Conservation (phyloP, 352 stramenopile species). For the Globisporangium polare region DNA sequence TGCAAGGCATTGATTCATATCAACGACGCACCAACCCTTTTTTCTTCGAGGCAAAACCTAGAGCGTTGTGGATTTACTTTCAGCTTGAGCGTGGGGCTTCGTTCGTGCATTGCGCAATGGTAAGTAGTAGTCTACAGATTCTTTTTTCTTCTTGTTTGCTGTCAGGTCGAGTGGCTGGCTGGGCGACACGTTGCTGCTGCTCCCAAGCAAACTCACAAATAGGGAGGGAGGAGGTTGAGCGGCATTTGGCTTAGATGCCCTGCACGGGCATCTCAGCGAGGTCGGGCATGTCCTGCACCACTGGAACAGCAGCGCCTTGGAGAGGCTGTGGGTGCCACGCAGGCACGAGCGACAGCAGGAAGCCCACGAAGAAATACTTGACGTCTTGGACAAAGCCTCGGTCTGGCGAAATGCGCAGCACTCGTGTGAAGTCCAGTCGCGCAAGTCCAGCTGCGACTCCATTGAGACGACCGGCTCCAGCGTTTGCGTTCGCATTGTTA, state of each 20-base stretch:
- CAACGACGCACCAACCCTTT: neutral
- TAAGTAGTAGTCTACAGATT: slow-evolving; percentile 8
- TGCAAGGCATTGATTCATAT: too few species aligned
- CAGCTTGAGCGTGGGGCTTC: neutral
- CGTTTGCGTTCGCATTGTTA: slow-evolving; percentile 22
- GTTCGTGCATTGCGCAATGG: neutral
- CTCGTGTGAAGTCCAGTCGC: slow-evolving; percentile 34
- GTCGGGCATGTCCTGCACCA: slow-evolving; percentile 40
- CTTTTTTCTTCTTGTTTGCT: slow-evolving; percentile 1
- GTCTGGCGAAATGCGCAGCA: slow-evolving; percentile 72
- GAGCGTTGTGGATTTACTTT: neutral
- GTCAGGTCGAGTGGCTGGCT: neutral
- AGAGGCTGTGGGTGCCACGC: slow-evolving; percentile 74
- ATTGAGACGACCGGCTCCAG: slow-evolving; percentile 12
- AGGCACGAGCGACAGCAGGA: slow-evolving; percentile 73
- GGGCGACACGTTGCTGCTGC: neutral
- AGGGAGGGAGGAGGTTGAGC: neutral
- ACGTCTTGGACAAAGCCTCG: slow-evolving; percentile 68
- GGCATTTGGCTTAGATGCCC: slow-evolving; percentile 65
- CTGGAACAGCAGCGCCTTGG: slow-evolving; percentile 22
- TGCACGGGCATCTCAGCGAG: slow-evolving; percentile 57
- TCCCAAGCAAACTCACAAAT: neutral
- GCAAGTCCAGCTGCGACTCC: slow-evolving; percentile 15
- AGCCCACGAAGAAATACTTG: slow-evolving; percentile 72
- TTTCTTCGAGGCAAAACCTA: neutral